These are phyloP conservation scores for Penicillium rolfsii DNA, from an alignment of 2,329 filamentous ascomycete genomes.

Conservation along the genomic window DNA sequence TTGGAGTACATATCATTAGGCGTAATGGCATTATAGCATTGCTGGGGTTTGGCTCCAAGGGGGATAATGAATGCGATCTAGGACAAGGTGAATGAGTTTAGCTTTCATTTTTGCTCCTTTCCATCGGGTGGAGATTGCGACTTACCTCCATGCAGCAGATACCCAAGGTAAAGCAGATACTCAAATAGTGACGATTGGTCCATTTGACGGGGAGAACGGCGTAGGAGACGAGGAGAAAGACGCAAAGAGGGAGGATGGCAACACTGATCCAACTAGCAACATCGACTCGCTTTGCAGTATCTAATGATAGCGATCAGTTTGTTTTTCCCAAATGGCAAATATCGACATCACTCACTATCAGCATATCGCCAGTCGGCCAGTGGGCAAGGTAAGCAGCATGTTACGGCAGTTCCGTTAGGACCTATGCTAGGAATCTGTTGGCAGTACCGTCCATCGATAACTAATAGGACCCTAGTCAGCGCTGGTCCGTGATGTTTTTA, in stretches of 20 bases:
- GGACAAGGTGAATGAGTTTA: conserved; percentile 14
- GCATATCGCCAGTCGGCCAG: conserved; percentile 75
- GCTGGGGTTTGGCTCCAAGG: conserved; percentile 72
- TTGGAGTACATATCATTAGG: conserved; percentile 88
- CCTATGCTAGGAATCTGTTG: conserved; percentile 43
- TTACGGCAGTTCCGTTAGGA: conserved; percentile 35
- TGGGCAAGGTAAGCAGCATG: conserved; percentile 90
- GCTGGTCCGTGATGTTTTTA: no score
- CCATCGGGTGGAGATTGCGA: not conserved
- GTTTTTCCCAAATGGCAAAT: no score
- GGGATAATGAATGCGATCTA: conserved; percentile 91
- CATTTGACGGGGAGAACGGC: conserved; percentile 79
- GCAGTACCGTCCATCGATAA: conserved; percentile 65
- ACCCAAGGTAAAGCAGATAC: conserved; percentile 78
- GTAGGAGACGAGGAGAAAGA: conserved; percentile 81
- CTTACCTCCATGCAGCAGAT: conserved; percentile 77
- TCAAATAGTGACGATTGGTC: conserved; percentile 90
- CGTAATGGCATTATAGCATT: conserved; percentile 89
- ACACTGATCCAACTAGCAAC: conserved; percentile 84
- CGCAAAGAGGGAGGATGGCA: conserved; percentile 68
- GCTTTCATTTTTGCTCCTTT: no score
- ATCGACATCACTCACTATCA: conserved; percentile 48
- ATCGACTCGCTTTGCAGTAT: conserved; percentile 60
- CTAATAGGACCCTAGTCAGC: conserved; percentile 42
- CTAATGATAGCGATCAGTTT: conserved; percentile 34